Conservation (phyloP, 1,139 yeast species). For the Yamadazyma siamensis region DNA sequence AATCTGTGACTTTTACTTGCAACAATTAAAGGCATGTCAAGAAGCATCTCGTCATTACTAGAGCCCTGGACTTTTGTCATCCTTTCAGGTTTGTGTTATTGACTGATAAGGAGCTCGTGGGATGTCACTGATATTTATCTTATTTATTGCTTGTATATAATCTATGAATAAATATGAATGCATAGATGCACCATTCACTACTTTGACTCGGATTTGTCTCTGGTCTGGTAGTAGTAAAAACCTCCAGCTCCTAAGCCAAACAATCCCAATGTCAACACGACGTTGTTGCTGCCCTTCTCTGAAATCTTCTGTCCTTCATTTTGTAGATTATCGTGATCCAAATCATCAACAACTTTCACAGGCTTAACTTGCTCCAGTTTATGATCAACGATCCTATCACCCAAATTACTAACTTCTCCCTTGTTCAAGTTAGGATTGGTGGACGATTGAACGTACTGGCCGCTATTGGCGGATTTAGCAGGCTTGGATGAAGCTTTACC, state of each 20-base stretch:
- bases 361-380: constrained; percentile 26
- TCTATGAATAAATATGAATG: background rate
- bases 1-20: constrained; percentile 93
- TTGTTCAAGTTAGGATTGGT: constrained; percentile 42
- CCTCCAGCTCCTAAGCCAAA: constrained; percentile 25
- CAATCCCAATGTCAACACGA: constrained; percentile 17
- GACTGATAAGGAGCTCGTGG: background rate
- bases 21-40: constrained; percentile 96
- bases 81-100: too few relatives aligned
- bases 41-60: constrained; percentile 85
- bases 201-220: constrained; percentile 1
- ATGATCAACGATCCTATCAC: constrained; percentile 38
- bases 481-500: constrained; percentile 13
- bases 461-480: constrained; percentile 37
- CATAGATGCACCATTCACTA: constrained; percentile 1
- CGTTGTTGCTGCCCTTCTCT: constrained; percentile 6
- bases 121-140: background rate
- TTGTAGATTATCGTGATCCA: constrained; percentile 35
- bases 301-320: constrained; percentile 13
- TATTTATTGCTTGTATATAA: constrained; percentile 7
- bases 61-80: constrained; percentile 1
- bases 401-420: constrained; percentile 35
- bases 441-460: constrained; percentile 41
- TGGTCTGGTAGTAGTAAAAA: constrained; percentile 10
- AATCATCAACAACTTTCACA: constrained; percentile 34